Conservation (phyloP, 202 grass and related monocot genomes). For the Dendrocalamus latiflorus region DNA sequence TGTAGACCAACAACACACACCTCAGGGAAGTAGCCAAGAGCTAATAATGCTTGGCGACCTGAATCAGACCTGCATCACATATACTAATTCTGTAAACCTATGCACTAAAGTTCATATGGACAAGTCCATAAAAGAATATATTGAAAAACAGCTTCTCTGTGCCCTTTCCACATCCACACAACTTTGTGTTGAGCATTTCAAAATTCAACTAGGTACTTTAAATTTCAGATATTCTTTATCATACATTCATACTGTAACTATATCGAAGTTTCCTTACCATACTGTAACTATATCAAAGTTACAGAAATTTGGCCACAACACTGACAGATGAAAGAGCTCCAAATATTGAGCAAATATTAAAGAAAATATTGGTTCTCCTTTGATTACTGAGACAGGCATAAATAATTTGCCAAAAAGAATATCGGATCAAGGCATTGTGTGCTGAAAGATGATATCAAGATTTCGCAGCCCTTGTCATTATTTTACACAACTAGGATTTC, state of each 20-base stretch:
- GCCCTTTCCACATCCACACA: neutral
- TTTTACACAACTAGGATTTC: constrained; percentile 18
- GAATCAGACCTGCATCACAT: constrained; percentile 70
- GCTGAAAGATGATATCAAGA: neutral
- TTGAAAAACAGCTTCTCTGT: neutral
- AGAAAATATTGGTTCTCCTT: neutral
- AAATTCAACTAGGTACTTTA: constrained; percentile 2
- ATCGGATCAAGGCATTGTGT: neutral
- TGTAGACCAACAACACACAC: constrained; percentile 39
- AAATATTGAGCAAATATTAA: neutral
- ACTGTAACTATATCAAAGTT: constrained; percentile 17
- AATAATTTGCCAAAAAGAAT: neutral
- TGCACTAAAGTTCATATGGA: constrained; percentile 2
- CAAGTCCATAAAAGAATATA: neutral
- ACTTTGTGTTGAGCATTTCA: neutral
- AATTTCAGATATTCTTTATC: neutral
- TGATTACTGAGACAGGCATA: neutral
- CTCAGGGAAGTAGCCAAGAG: constrained; percentile 79
- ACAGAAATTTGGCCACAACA: neutral
- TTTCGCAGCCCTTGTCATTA: neutral
- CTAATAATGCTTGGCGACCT: constrained; percentile 87
- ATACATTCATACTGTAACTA: too few species aligned
- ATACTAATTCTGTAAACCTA: constrained; percentile 11
- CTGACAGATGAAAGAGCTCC: neutral
- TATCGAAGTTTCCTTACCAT: neutral